phyloP scores from a whole-genome alignment of 148 eudicot genomes.

The Rhododendron griersonianum region DNA sequence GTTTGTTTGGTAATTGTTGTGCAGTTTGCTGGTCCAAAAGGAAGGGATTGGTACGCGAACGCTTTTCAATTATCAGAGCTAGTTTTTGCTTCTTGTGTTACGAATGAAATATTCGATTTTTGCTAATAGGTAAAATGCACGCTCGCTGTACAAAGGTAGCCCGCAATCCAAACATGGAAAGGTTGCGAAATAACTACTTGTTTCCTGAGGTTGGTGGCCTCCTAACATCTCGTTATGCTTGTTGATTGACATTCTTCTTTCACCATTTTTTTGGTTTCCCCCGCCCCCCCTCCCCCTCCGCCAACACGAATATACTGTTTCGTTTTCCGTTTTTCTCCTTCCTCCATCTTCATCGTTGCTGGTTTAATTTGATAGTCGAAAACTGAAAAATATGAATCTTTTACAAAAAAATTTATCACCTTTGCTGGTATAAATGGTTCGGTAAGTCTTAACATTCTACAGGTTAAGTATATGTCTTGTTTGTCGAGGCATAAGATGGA shows the following conservation, averaged over 20 bases:
- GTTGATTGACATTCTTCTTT: no score
- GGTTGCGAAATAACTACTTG: conserved; percentile 56
- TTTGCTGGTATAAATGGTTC: not conserved
- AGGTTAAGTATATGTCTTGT: not conserved
- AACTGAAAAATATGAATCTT: no score
- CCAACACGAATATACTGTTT: no score
- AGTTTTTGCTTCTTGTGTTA: not conserved
- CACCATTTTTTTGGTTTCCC: no score
- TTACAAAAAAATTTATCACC: not conserved
- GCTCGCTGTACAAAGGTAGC: conserved; percentile 43
- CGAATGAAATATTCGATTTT: not conserved
- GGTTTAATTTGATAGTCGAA: no score
- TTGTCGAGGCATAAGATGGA: not conserved
- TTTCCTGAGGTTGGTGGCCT: conserved; percentile 60
- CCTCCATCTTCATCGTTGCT: no score
- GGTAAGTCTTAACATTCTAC: not conserved
- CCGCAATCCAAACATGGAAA: conserved; percentile 66
- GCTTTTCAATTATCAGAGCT: not conserved
- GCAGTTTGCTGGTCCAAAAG: conserved; percentile 26
- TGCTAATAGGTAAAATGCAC: not conserved
- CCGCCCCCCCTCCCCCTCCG: no score
- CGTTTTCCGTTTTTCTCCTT: no score
- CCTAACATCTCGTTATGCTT: not conserved
- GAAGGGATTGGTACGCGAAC: conserved; percentile 19
- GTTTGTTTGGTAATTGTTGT: conserved; percentile 9